phyloP scores from a whole-genome alignment of 306 rosid species.

The Prunus padus region DNA sequence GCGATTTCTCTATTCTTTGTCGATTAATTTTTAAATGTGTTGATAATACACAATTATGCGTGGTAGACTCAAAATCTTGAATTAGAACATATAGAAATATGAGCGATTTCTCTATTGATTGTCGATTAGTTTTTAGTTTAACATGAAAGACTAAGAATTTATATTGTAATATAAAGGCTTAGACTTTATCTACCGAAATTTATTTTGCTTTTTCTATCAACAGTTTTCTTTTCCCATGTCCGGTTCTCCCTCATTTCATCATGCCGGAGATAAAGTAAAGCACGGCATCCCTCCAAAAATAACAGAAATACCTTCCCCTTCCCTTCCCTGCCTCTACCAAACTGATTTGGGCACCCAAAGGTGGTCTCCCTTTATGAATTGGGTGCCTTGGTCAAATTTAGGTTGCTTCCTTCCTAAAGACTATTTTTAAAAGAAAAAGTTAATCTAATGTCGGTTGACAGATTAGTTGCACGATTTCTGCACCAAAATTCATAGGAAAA shows the following conservation, averaged over 20 bases:
- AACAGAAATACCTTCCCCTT: conserved; percentile 25
- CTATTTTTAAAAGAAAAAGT: background rate
- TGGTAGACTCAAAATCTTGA: background rate
- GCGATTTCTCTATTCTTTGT: background rate
- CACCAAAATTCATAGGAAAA: background rate
- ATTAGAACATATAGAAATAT: background rate
- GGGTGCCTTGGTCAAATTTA: background rate
- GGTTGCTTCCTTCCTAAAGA: background rate
- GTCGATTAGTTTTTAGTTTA: too few relatives aligned
- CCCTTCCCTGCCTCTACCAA: background rate
- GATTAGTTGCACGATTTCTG: background rate
- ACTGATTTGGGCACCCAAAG: conserved; percentile 6
- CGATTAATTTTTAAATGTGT: background rate
- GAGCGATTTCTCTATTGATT: background rate
- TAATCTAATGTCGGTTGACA: conserved; percentile 6
- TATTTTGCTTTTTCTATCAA: background rate
- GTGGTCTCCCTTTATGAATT: background rate
- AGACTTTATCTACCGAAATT: background rate
- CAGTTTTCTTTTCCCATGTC: background rate
- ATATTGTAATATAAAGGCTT: too few relatives aligned
- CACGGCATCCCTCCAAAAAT: background rate
- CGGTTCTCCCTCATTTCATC: background rate
- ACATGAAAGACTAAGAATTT: too few relatives aligned
- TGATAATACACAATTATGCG: background rate
- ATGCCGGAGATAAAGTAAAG: background rate